Base-by-base conservation (phyloP, 1,284 basidiomycete species). In the Earliella scabrosa region DNA sequence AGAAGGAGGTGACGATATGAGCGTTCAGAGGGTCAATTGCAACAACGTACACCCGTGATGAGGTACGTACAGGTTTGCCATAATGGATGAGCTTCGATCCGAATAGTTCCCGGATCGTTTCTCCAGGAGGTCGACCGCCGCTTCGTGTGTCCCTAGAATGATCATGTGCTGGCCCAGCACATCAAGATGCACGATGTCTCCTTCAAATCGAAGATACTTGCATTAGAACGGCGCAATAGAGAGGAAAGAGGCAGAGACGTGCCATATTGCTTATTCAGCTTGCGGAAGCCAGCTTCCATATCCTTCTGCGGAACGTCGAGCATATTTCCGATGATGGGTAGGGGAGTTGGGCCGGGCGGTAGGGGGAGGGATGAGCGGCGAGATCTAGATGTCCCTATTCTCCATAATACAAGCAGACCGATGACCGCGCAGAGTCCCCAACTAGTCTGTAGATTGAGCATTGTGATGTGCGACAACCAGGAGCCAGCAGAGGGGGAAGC, bases 51-150 rank as follows among this genome's bases (percentile, higher is more conserved):
- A n/a, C n/a, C n/a, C n/a, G n/a, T n/a, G n/a, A n/a, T n/a, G 29
- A 31, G 24, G 23, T 14, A 48, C 61, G 8, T 31, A 59, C 58
- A 64, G 18, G 5, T 63, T 51, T 10, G 39, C 41, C 44, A 65
- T 57, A 11, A 45, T n/a, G 3, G 51, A 49, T 1, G 20, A 16
- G 2, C 47, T 49, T 18, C 58, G n/a, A 41, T 46, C 45, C 3
- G 45, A 46, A 10, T 46, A 46, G 20, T 34, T 46, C 18, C 18
- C 45, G 20, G 45, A 46, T 4, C 45, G 45, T 11, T 34, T 34
- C 18, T 35, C 45, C 11, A 46, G 31, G 6, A 46, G 29, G 18
- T 46, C 45, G 31, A 34, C 20, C 18, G 31, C 45, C 16, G 31
- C 45, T 18, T 46, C 45, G 18, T 24, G 31, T 9, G 45, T n/a